Evolutionary conservation across 306 rosid species (phyloP).

Genomic region (Lathyrus sativus): DNA sequence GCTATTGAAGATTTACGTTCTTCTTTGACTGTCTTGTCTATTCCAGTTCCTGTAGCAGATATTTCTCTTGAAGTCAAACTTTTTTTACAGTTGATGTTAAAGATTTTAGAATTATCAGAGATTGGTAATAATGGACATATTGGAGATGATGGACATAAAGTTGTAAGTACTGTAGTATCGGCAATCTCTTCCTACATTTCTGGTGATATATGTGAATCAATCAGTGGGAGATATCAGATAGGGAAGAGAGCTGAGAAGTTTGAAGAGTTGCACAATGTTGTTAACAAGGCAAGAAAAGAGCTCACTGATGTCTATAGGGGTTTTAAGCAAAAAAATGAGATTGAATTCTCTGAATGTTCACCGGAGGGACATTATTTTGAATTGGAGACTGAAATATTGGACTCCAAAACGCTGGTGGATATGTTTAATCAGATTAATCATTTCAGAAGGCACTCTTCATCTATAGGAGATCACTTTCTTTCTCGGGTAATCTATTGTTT

Average conservation of each 20-base stretch:
- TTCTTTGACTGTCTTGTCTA: slow-evolving; percentile 62
- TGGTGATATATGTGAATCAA: slow-evolving; percentile 48
- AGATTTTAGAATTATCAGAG: slow-evolving; percentile 64
- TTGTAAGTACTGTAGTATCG: slow-evolving; percentile 68
- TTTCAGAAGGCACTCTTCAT: slow-evolving; percentile 45
- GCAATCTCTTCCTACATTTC: slow-evolving; percentile 72
- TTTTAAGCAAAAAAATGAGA: slow-evolving; percentile 43
- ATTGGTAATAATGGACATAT: slow-evolving; percentile 60
- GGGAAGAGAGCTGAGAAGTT: slow-evolving; percentile 49
- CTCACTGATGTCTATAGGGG: slow-evolving; percentile 65
- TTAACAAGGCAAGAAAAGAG: slow-evolving; percentile 63
- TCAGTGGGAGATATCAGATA: slow-evolving; percentile 43
- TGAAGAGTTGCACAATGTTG: slow-evolving; percentile 56
- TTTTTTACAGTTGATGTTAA: slow-evolving; percentile 69
- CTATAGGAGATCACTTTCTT: slow-evolving; percentile 50
- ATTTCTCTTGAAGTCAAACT: slow-evolving; percentile 69
- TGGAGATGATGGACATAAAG: slow-evolving; percentile 62
- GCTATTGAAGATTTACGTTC: slow-evolving; percentile 61
- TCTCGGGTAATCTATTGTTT: slow-evolving; percentile 59
- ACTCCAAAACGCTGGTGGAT: slow-evolving; percentile 77
- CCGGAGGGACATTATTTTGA: slow-evolving; percentile 49
- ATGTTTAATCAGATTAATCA: slow-evolving; percentile 58
- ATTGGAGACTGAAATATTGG: slow-evolving; percentile 55
- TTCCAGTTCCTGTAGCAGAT: slow-evolving; percentile 67
- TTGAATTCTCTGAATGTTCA: slow-evolving; percentile 49